phyloP scores from a whole-genome alignment of 164 flowering plant genomes.

The Berberis thunbergii region DNA sequence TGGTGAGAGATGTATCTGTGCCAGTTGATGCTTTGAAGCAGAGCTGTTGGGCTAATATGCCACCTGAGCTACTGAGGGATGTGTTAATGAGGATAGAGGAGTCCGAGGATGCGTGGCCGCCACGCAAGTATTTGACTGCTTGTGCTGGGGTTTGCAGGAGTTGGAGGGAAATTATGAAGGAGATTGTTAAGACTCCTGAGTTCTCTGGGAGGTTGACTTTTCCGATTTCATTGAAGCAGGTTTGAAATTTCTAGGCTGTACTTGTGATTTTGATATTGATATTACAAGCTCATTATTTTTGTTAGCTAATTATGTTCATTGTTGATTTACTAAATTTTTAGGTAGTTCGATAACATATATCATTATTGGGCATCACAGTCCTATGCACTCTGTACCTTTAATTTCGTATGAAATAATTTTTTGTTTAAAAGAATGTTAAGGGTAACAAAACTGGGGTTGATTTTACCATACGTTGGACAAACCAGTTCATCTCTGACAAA shows the following conservation, averaged over 20 bases:
- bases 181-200: slow-evolving; percentile 39
- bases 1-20: slow-evolving; percentile 22
- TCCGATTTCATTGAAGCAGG: slow-evolving; percentile 74
- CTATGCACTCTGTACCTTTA: no score
- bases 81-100: slow-evolving; percentile 62
- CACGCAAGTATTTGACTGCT: slow-evolving; percentile 56
- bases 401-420: no score
- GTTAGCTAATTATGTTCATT: neutral
- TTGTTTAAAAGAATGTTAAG: no score
- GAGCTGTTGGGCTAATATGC: slow-evolving; percentile 83
- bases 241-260: slow-evolving; percentile 8
- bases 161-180: slow-evolving; percentile 50
- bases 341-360: no score
- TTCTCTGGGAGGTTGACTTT: slow-evolving; percentile 43
- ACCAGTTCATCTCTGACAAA: no score
- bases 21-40: slow-evolving; percentile 32
- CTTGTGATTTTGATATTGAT: neutral
- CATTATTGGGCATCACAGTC: no score
- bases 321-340: neutral
- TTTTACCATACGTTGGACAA: no score
- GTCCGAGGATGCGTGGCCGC: slow-evolving; percentile 70
- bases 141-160: slow-evolving; percentile 80
- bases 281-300: no score
- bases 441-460: no score
- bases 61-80: slow-evolving; percentile 77